These are phyloP conservation scores for Xylaria sp. DNA, from an alignment of 2,329 filamentous ascomycete genomes.

Conservation along the genomic window DNA sequence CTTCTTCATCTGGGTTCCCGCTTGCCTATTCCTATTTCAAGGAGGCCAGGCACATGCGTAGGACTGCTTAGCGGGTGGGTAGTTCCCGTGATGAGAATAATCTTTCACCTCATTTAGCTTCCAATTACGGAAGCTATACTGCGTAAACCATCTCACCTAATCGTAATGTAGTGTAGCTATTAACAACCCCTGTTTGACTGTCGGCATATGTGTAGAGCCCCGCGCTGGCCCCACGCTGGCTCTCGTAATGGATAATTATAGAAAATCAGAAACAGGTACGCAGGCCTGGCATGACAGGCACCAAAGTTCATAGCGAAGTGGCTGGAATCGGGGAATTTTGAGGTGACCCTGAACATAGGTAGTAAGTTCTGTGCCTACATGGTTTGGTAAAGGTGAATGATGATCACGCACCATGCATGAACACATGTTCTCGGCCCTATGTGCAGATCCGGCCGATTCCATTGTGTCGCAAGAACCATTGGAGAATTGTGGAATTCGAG, in stretches of 20 bases:
- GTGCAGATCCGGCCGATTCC: conserved; percentile 14
- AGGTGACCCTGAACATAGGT: neutral
- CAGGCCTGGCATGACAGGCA: neutral
- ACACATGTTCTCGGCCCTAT: conserved; percentile 15
- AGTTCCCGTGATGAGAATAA: neutral
- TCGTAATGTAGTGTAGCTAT: neutral
- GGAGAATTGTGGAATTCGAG: neutral
- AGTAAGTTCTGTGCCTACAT: neutral
- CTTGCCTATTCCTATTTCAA: neutral
- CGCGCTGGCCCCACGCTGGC: neutral
- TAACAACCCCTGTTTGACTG: conserved; percentile 6
- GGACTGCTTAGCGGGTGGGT: neutral
- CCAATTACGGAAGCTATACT: conserved; percentile 5
- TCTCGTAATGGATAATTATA: neutral
- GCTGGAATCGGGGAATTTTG: neutral
- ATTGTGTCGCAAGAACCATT: neutral
- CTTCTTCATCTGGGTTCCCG: neutral
- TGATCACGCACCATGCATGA: neutral
- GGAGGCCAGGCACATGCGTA: no score
- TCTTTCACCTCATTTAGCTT: neutral
- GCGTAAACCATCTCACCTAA: neutral
- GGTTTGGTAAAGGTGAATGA: no score
- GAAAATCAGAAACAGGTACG: neutral
- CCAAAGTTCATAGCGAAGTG: neutral
- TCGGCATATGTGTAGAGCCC: neutral